These are phyloP conservation scores for Brettanomyces sp. DNA, from an alignment of 805 yeast species.

Conservation along the genomic window DNA sequence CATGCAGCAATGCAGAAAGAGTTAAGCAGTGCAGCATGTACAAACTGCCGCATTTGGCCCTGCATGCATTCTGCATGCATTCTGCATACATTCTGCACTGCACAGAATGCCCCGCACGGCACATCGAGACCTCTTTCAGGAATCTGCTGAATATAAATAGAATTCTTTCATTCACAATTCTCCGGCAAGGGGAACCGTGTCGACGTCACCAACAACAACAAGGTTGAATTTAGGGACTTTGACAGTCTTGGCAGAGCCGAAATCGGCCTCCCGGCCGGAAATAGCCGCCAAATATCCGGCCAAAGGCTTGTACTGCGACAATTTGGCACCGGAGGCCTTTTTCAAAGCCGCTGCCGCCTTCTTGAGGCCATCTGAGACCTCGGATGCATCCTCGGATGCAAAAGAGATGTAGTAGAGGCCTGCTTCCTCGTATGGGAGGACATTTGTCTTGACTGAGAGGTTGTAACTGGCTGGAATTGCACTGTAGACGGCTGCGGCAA, in stretches of 20 bases:
- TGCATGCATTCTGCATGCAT: too few species aligned
- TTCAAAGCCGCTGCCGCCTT: constrained; percentile 48
- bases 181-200: constrained; percentile 78
- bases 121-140: too few species aligned
- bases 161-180: constrained; percentile 51
- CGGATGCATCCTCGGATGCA: constrained; percentile 46
- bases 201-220: constrained; percentile 84
- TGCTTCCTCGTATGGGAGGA: constrained; percentile 65
- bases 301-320: constrained; percentile 38
- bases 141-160: not conserved
- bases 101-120: too few species aligned
- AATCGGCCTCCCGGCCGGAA: constrained; percentile 15
- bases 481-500: constrained; percentile 59
- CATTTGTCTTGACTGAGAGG: constrained; percentile 39
- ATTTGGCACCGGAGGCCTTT: constrained; percentile 18
- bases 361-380: constrained; percentile 53
- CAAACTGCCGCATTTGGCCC: too few species aligned
- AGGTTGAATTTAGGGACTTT: constrained; percentile 56
- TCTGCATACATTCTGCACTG: too few species aligned
- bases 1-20: too few species aligned
- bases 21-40: too few species aligned
- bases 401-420: constrained; percentile 71
- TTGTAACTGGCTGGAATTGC: constrained; percentile 42
- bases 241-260: constrained; percentile 28
- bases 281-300: constrained; percentile 38